Evolutionary conservation across 2,329 filamentous ascomycete genomes (phyloP), one percentile per base, ranked within the genome.

Genomic region (Paradendryphiella salina): DNA sequence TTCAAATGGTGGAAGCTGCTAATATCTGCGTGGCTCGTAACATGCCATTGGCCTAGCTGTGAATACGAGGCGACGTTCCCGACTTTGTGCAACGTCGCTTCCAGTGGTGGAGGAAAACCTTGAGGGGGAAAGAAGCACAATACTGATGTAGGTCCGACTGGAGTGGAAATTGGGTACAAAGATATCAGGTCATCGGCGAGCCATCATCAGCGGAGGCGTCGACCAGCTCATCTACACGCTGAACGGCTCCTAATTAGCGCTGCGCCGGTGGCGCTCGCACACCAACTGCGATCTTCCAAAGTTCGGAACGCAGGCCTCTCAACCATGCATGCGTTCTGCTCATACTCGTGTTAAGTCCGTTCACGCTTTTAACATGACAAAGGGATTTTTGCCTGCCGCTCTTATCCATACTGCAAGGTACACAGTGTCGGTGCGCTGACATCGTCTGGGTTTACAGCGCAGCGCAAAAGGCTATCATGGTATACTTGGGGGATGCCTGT

Each of bases 11-110:
- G 20, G 21, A 29, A 29, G 50, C 40, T 43, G 38, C 38, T 38
- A n/a, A 26, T 35, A 39, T 29, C 44, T 40, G 47, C 47, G 53
- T 57, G 50, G 57, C 41, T 59, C 47, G 42, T 38, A 32, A 45
- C 35, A 23, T 15, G 28, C 39, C 11, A 43, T 49, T 52, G 50
- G 44, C 37, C 45, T 49, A 46, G 39, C 32, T 38, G 44, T 56
- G 52, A 51, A 49, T 32, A 47, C 48, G 48, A 43, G 35, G 28
- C 40, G 11, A 47, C 14, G n/a, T 41, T n/a, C 31, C 50, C 43
- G 36, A 50, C 50, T 26, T 26, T 54, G 56, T 59, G 54, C 29
- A 26, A 60, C 51, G 46, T 42, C 45, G 47, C 46, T 35, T 54
- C 35, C 18, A 33, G 8, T 50, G 38, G 31, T 44, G 31, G 40